phyloP scores from a whole-genome alignment of 2,329 filamentous ascomycete species.

The Paecilomyces sp. region DNA sequence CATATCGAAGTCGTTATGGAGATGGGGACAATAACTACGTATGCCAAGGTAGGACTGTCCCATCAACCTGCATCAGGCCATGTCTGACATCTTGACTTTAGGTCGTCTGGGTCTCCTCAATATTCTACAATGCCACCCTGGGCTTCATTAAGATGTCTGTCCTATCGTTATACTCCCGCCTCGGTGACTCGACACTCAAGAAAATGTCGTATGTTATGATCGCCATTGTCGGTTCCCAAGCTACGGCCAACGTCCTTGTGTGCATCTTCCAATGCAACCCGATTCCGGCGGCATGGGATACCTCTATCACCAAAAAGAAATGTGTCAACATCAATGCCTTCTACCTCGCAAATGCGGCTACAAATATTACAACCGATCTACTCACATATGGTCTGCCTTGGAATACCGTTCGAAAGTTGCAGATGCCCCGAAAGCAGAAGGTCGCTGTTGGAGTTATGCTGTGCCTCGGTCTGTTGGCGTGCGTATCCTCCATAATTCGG shows the following conservation, averaged over 20 bases:
- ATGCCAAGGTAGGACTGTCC: conserved; percentile 11
- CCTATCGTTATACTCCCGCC: conserved; percentile 39
- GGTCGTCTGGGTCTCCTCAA: conserved; percentile 41
- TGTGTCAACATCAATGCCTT: conserved; percentile 46
- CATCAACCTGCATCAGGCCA: neutral
- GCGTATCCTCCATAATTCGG: conserved; percentile 38
- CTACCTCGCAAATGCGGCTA: conserved; percentile 48
- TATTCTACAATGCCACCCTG: conserved; percentile 42
- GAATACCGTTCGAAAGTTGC: conserved; percentile 38
- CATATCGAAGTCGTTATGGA: conserved; percentile 20
- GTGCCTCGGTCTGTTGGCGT: conserved; percentile 44
- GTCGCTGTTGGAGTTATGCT: conserved; percentile 43
- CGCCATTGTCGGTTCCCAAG: conserved; percentile 25
- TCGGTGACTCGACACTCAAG: conserved; percentile 32
- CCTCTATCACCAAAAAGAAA: conserved; percentile 20
- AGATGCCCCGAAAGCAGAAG: conserved; percentile 43
- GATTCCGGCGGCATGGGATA: conserved; percentile 33
- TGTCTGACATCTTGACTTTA: conserved; percentile 8
- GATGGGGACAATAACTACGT: conserved; percentile 9
- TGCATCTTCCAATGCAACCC: conserved; percentile 41
- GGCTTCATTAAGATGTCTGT: conserved; percentile 45
- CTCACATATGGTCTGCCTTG: conserved; percentile 48
- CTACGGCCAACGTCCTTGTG: conserved; percentile 34
- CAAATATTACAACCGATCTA: conserved; percentile 56
- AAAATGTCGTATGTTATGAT: conserved; percentile 33